Percentiles rank a stretch among this genome's conserved stretches.
Conservation (phyloP, 768 basidiomycete genomes). For the Kwoniella sp. region DNA sequence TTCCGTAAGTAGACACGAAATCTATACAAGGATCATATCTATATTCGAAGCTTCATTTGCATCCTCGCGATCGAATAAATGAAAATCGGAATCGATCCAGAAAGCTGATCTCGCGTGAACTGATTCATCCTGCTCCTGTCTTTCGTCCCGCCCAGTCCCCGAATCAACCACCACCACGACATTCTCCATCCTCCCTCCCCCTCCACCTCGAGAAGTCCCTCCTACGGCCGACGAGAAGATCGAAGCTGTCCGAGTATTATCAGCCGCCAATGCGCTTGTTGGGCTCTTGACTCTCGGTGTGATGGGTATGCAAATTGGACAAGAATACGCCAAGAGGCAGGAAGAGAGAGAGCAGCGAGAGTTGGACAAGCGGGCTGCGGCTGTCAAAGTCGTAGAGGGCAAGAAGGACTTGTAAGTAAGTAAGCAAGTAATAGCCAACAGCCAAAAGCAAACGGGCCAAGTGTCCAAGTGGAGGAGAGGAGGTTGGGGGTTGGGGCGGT, state of each 20-base stretch:
- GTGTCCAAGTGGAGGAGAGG: too few relatives aligned
- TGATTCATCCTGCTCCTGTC: not conserved
- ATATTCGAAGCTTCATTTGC: too few relatives aligned
- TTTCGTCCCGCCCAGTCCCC: conserved; percentile 38
- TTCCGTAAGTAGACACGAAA: conserved; percentile 59
- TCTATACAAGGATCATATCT: too few relatives aligned
- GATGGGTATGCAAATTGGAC: conserved; percentile 66
- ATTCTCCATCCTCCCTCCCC: conserved; percentile 51
- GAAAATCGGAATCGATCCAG: too few relatives aligned
- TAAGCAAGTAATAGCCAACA: too few relatives aligned
- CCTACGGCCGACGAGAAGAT: conserved; percentile 65
- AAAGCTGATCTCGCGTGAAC: too few relatives aligned
- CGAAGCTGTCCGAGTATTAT: conserved; percentile 76
- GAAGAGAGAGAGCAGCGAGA: conserved; percentile 61
- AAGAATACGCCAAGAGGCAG: conserved; percentile 73
- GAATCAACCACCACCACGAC: conserved; percentile 39
- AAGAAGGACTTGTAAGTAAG: conserved; percentile 46
- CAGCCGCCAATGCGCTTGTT: conserved; percentile 85
- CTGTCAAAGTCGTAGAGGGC: conserved; percentile 19
- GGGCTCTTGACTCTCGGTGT: conserved; percentile 64
- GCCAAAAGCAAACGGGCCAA: too few relatives aligned
- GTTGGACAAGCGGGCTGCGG: conserved; percentile 54
- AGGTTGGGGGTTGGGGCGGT: too few relatives aligned
- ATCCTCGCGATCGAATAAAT: too few relatives aligned
- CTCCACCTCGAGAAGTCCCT: conserved; percentile 42